phyloP scores from a whole-genome alignment of 2,329 filamentous ascomycete species.

The Arachnopeziza araneosa region DNA sequence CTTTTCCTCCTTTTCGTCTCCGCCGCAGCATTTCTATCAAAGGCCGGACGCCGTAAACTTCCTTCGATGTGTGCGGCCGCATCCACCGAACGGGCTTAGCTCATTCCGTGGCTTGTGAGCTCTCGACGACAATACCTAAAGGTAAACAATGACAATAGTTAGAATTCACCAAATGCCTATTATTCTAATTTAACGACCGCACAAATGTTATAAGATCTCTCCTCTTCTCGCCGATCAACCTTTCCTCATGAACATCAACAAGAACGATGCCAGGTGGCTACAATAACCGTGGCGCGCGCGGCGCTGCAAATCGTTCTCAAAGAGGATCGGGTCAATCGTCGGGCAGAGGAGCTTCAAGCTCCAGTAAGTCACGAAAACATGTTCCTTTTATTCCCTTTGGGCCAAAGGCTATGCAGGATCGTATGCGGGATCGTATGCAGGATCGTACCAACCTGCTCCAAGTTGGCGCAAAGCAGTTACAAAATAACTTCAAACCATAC shows the following conservation, averaged over 20 bases:
- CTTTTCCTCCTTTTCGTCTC: too few relatives aligned
- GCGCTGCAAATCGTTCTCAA: constrained; percentile 25
- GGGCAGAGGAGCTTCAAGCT: constrained; percentile 29
- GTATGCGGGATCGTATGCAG: constrained; percentile 12
- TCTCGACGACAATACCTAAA: background rate
- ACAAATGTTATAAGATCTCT: constrained; percentile 1
- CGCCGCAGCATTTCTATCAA: too few relatives aligned
- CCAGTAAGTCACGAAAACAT: constrained; percentile 23
- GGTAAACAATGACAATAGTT: background rate
- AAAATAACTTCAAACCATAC: constrained; percentile 5
- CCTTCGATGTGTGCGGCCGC: too few relatives aligned
- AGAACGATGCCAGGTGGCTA: constrained; percentile 27
- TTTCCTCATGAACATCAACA: constrained; percentile 26
- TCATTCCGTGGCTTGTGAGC: too few relatives aligned
- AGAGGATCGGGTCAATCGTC: constrained; percentile 28
- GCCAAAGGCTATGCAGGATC: constrained; percentile 10
- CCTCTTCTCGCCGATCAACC: constrained; percentile 17
- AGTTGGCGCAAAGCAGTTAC: background rate
- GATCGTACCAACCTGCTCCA: constrained; percentile 13
- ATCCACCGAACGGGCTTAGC: too few relatives aligned
- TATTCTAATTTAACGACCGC: background rate
- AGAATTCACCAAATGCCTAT: background rate
- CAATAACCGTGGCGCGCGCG: constrained; percentile 25
- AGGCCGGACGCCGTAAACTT: too few relatives aligned
- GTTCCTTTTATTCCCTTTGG: constrained; percentile 8